phyloP scores from a whole-genome alignment of 768 basidiomycete genomes.

The Suillus hirtellus region DNA sequence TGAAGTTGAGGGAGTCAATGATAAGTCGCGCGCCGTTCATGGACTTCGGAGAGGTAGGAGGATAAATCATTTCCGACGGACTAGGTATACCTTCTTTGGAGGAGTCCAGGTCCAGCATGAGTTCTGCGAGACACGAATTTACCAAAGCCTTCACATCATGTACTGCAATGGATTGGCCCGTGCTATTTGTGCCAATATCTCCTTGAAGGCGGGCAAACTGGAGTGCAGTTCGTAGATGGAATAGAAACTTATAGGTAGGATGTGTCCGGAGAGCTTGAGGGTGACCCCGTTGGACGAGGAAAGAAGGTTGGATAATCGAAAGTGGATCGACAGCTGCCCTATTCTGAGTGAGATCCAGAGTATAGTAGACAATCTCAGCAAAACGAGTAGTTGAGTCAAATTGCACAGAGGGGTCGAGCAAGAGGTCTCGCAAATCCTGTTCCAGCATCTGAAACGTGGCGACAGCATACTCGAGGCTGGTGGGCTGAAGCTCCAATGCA shows the following conservation, averaged over 20 bases:
- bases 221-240: constrained; percentile 72
- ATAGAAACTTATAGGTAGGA: constrained; percentile 71
- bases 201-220: constrained; percentile 29
- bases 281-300: constrained; percentile 72
- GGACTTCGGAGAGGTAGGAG: constrained; percentile 12
- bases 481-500: constrained; percentile 28
- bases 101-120: constrained; percentile 46
- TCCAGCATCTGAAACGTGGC: constrained; percentile 18
- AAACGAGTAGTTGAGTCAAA: constrained; percentile 1
- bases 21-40: constrained; percentile 7
- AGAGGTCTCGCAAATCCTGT: constrained; percentile 17
- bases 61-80: constrained; percentile 26
- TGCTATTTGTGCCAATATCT: constrained; percentile 10
- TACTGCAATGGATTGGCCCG: constrained; percentile 14
- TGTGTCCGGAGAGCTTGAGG: constrained; percentile 70
- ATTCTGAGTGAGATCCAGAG: constrained; percentile 48
- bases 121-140: constrained; percentile 36
- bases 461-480: constrained; percentile 31
- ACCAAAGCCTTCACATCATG: constrained; percentile 39
- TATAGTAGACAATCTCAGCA: constrained; percentile 27
- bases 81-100: constrained; percentile 28
- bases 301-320: constrained; percentile 83
- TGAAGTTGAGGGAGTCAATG: constrained; percentile 21
- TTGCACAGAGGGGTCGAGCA: neutral
- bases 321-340: constrained; percentile 66